Evolutionary conservation across 108 stramenopile species (phyloP).

Genomic region (Schizochytrium sp.): DNA sequence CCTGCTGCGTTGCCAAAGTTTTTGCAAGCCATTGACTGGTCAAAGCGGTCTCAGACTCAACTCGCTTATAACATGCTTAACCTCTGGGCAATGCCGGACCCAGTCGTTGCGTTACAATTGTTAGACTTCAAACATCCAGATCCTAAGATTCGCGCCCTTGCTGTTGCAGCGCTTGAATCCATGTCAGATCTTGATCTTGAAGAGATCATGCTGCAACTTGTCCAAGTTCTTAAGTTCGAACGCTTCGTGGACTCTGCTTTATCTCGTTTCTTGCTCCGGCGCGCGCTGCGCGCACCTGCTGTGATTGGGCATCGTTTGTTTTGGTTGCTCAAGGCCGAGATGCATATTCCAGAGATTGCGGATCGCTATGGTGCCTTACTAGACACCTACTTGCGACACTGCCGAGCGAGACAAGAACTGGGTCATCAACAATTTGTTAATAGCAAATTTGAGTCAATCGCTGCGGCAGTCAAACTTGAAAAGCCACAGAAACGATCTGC

Average conservation of each 20-base stretch:
- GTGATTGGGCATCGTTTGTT: constrained; percentile 70
- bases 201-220: constrained; percentile 71
- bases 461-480: constrained; percentile 27
- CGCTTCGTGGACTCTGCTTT: constrained; percentile 71
- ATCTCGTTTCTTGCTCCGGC: constrained; percentile 68
- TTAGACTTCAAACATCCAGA: constrained; percentile 70
- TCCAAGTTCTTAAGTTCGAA: constrained; percentile 75
- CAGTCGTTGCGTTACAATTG: constrained; percentile 71
- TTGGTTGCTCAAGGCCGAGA: constrained; percentile 72
- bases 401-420: constrained; percentile 66
- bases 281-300: constrained; percentile 64
- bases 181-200: constrained; percentile 66
- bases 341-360: constrained; percentile 62
- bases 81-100: constrained; percentile 66
- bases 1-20: constrained; percentile 68
- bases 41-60: constrained; percentile 33
- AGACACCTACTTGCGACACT: constrained; percentile 67
- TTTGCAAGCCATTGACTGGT: constrained; percentile 67
- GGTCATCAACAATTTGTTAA: constrained; percentile 71
- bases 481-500: constrained; percentile 35
- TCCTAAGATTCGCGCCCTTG: constrained; percentile 71
- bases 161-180: constrained; percentile 67
- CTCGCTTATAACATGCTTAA: constrained; percentile 64
- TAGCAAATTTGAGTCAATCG: constrained; percentile 63
- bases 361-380: constrained; percentile 67